A percentile compares a stretch with the other conserved stretches of the same genome.
Conservation (phyloP, 768 basidiomycete genomes). For the Xerocomus spinulosus region DNA sequence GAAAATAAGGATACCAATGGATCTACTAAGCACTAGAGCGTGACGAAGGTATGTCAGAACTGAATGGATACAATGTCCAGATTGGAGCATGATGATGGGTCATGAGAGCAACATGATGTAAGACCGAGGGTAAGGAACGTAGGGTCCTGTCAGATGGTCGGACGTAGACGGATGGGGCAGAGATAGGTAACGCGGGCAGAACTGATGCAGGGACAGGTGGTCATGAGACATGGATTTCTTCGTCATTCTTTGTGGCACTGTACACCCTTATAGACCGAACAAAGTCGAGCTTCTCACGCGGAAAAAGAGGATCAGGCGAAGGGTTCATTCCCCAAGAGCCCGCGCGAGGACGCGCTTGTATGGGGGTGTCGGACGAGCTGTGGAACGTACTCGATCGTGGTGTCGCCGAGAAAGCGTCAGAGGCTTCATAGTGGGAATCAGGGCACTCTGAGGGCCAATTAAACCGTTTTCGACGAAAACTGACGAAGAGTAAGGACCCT, state of each 20-base stretch:
- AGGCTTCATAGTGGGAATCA: conserved; percentile 28
- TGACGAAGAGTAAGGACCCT: conserved; percentile 26
- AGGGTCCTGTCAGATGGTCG: conserved; percentile 11
- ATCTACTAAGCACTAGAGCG: conserved; percentile 1
- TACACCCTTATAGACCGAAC: conserved; percentile 51
- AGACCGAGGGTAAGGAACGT: conserved; percentile 14
- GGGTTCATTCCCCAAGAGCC: conserved; percentile 14
- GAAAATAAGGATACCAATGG: conserved; percentile 7
- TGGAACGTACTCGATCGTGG: conserved; percentile 20
- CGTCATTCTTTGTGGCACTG: conserved; percentile 42
- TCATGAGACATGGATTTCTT: conserved; percentile 25
- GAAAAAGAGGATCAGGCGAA: conserved; percentile 23
- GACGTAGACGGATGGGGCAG: conserved; percentile 3
- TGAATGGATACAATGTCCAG: conserved; percentile 14
- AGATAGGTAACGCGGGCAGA: background rate
- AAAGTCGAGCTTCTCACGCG: conserved; percentile 41
- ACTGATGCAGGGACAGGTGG: background rate
- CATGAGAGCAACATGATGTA: conserved; percentile 4
- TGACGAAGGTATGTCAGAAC: conserved; percentile 7
- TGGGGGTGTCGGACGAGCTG: conserved; percentile 15
- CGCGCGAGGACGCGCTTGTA: conserved; percentile 7
- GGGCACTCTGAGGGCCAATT: conserved; percentile 57
- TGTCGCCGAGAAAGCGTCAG: conserved; percentile 17
- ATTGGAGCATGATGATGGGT: background rate
- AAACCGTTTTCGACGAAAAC: conserved; percentile 64